A percentile compares a stretch with the other conserved stretches of the same genome.
phyloP scores from a whole-genome alignment of 768 basidiomycete species.

The Russula vinacea region DNA sequence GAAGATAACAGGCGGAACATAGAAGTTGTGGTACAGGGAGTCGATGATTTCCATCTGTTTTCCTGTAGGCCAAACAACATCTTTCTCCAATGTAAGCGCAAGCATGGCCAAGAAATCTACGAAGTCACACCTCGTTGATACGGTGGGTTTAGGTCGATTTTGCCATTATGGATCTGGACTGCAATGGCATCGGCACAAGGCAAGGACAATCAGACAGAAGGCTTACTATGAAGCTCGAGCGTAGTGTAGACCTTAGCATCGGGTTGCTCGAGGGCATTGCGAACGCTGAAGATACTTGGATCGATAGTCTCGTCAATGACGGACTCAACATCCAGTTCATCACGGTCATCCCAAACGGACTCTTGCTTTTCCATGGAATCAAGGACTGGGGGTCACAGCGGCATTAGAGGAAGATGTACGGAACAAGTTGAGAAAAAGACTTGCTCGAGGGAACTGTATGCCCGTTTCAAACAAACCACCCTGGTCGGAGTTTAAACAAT shows the following conservation, averaged over 20 bases:
- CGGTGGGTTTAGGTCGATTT: constrained; percentile 64
- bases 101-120: neutral
- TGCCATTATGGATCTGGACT: constrained; percentile 67
- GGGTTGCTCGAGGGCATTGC: constrained; percentile 31
- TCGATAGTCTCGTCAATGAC: constrained; percentile 28
- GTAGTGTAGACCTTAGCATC: constrained; percentile 32
- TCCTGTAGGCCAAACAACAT: constrained; percentile 69
- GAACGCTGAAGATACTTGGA: constrained; percentile 30
- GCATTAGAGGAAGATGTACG: neutral
- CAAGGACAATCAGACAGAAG: neutral
- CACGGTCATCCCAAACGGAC: constrained; percentile 12
- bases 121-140: constrained; percentile 65
- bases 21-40: constrained; percentile 53
- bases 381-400: neutral
- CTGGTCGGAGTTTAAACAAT: constrained; percentile 8
- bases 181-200: neutral
- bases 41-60: constrained; percentile 60
- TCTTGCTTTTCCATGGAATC: constrained; percentile 8
- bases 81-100: constrained; percentile 37
- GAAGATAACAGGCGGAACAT: constrained; percentile 52
- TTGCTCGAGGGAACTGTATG: neutral
- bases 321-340: constrained; percentile 27
- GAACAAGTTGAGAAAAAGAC: neutral
- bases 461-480: neutral
- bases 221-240: constrained; percentile 32